These are phyloP conservation scores for Phytophthora quininea DNA, from an alignment of 352 stramenopile genomes.

Conservation along the genomic window DNA sequence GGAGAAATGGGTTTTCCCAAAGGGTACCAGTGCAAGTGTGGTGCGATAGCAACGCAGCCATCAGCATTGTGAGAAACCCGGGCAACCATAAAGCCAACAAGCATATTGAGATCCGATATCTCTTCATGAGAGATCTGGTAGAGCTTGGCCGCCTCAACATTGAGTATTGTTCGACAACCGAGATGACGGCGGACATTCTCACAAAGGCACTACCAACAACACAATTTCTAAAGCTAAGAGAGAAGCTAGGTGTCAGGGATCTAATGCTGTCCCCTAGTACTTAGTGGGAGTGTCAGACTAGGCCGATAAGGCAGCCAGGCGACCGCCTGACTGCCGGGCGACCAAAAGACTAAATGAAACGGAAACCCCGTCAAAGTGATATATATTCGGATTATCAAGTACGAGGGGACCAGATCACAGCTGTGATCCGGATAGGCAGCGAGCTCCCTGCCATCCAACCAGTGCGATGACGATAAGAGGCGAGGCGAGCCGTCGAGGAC, in stretches of 20 bases:
- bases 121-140: slow-evolving; percentile 21
- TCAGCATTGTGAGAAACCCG: slow-evolving; percentile 24
- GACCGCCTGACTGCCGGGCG: too few species aligned
- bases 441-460: neutral
- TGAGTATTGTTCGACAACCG: slow-evolving; percentile 11
- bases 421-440: neutral
- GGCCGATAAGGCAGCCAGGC: neutral
- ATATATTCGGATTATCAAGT: too few species aligned
- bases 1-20: slow-evolving; percentile 17
- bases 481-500: too few species aligned
- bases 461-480: too few species aligned
- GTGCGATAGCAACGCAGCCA: slow-evolving; percentile 24
- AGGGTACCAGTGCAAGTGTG: slow-evolving; percentile 13
- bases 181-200: slow-evolving; percentile 25
- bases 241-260: slow-evolving; percentile 14
- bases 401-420: too few species aligned
- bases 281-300: slow-evolving; percentile 17
- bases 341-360: too few species aligned
- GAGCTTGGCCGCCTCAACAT: slow-evolving; percentile 7
- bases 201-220: slow-evolving; percentile 25
- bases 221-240: slow-evolving; percentile 23
- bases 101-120: slow-evolving; percentile 26
- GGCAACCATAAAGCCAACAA: slow-evolving; percentile 23
- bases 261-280: slow-evolving; percentile 7
- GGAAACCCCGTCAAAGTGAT: too few species aligned